Percentiles rank a stretch among this genome's conserved stretches.
These are phyloP conservation scores for Ogataea paradorogensis DNA, from an alignment of 805 yeast species.

Conservation along the genomic window DNA sequence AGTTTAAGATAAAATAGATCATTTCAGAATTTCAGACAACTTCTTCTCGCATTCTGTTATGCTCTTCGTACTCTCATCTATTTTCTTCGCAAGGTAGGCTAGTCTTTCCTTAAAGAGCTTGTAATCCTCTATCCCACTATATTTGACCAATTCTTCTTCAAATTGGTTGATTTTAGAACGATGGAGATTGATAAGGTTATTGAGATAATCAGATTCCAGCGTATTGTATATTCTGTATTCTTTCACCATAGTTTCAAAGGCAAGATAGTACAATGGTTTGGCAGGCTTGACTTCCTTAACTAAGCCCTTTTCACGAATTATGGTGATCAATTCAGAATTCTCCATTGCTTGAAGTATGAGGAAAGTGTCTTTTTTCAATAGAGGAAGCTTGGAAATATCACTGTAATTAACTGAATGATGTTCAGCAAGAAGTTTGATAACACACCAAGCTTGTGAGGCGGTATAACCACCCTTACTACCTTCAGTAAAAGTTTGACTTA, in stretches of 20 bases:
- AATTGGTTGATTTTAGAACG: conserved; percentile 55
- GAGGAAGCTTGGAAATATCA: conserved; percentile 53
- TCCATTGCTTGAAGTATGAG: conserved; percentile 69
- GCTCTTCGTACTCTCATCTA: conserved; percentile 54
- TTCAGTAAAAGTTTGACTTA: conserved; percentile 71
- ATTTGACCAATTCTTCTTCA: conserved; percentile 69
- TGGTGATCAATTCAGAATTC: conserved; percentile 68
- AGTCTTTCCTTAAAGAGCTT: conserved; percentile 60
- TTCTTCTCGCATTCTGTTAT: conserved; percentile 47
- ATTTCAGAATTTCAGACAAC: conserved; percentile 23
- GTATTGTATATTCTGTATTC: conserved; percentile 56
- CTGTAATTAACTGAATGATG: conserved; percentile 45
- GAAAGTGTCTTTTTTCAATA: conserved; percentile 56
- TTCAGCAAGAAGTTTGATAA: conserved; percentile 62
- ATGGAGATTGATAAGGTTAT: conserved; percentile 55
- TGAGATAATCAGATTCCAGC: conserved; percentile 62
- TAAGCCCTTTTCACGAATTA: conserved; percentile 76
- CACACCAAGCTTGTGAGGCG: conserved; percentile 83
- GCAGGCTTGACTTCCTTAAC: conserved; percentile 67
- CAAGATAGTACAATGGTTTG: conserved; percentile 78
- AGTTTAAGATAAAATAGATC: not conserved
- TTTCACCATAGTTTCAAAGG: conserved; percentile 62
- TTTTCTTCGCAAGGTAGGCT: conserved; percentile 64
- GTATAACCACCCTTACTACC: conserved; percentile 48
- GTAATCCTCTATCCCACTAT: conserved; percentile 49